Percentiles rank a stretch among this genome's conserved stretches.
Evolutionary conservation across 2,329 filamentous ascomycete species (phyloP).

Genomic region (Scytalidium sp.): DNA sequence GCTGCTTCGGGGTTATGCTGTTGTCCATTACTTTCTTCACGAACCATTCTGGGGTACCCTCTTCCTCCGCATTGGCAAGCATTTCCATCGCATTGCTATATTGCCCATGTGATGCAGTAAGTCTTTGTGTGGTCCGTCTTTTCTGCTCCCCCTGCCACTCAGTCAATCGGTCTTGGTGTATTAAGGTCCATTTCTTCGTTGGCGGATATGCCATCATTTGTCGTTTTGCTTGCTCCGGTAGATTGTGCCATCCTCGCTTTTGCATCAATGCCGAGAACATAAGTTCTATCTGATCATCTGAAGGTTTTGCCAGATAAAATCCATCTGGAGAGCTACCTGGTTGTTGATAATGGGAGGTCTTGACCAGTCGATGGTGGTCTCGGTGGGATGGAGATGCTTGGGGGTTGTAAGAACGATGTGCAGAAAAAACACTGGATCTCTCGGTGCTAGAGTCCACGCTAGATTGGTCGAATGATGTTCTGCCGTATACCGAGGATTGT

Average conservation of each 20-base stretch:
- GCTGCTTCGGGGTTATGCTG: constrained; percentile 83
- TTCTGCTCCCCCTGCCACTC: constrained; percentile 96
- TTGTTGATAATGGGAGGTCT: constrained; percentile 36
- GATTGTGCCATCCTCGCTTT: constrained; percentile 94
- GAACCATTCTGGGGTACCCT: constrained; percentile 97
- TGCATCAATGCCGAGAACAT: constrained; percentile 95
- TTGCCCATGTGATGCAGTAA: constrained; percentile 53
- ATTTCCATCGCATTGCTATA: constrained; percentile 66
- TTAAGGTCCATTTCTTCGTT: constrained; percentile 94
- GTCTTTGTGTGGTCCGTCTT: constrained; percentile 70
- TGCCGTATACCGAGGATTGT: constrained; percentile 24
- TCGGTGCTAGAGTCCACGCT: constrained; percentile 62
- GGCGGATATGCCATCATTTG: constrained; percentile 97
- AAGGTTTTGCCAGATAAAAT: constrained; percentile 67
- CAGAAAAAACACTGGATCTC: constrained; percentile 52
- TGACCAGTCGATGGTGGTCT: constrained; percentile 56
- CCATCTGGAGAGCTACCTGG: constrained; percentile 21
- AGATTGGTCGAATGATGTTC: constrained; percentile 59
- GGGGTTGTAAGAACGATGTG: constrained; percentile 53
- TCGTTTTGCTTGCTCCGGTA: constrained; percentile 88
- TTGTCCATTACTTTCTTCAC: constrained; percentile 97
- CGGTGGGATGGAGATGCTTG: constrained; percentile 37
- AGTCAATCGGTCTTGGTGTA: constrained; percentile 90
- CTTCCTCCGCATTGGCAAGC: constrained; percentile 80
- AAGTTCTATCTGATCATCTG: constrained; percentile 83